phyloP scores from a whole-genome alignment of 176 grass and related monocot genomes.

The Oryza coarctata region DNA sequence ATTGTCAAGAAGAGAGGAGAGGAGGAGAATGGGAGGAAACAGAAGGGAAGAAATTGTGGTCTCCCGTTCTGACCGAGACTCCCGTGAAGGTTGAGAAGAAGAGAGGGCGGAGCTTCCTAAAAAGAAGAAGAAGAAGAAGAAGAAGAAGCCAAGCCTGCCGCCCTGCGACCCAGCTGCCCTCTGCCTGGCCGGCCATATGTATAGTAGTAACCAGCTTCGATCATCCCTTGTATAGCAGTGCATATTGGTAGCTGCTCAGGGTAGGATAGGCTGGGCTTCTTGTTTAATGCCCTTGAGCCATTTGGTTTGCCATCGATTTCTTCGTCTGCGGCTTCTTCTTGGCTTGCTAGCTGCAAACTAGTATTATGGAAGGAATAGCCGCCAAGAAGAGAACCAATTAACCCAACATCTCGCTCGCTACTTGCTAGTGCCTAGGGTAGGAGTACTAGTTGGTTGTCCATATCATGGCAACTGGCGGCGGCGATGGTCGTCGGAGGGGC shows the following conservation, averaged over 20 bases:
- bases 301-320: background rate
- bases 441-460: background rate
- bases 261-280: too few species aligned
- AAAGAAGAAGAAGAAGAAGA: background rate
- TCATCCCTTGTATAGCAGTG: background rate
- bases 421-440: too few species aligned
- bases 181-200: background rate
- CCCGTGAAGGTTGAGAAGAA: background rate
- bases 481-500: background rate
- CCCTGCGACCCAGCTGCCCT: too few species aligned
- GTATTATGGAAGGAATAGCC: too few species aligned
- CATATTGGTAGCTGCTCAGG: background rate
- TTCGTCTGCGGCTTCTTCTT: background rate
- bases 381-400: too few species aligned
- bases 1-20: background rate
- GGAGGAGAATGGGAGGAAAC: too few species aligned
- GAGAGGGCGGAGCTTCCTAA: background rate
- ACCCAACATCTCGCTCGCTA: too few species aligned
- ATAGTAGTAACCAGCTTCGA: background rate
- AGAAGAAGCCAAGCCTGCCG: too few species aligned
- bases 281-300: background rate
- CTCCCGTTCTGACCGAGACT: background rate
- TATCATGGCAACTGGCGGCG: background rate
- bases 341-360: too few species aligned
- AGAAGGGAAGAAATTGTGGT: background rate